Evolutionary conservation across 352 stramenopile species (phyloP).

Genomic region (Phytophthora sojae): DNA sequence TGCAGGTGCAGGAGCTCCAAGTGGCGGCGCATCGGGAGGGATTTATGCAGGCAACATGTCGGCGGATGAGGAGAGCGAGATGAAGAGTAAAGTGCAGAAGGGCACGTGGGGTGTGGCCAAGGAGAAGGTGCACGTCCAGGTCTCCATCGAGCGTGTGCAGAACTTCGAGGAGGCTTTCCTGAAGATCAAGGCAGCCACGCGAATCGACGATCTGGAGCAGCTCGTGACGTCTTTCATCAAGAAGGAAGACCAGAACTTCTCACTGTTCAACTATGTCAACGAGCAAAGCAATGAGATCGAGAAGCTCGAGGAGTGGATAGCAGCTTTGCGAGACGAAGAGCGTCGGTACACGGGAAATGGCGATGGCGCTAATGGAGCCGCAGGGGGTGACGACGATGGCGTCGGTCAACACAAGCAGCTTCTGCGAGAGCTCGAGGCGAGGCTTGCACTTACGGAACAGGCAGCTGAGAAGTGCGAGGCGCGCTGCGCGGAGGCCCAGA

Average conservation of each 20-base stretch:
- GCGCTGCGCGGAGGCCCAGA: conserved; percentile 90
- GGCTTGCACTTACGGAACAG: conserved; percentile 79
- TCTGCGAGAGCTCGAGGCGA: conserved; percentile 88
- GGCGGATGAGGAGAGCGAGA: conserved; percentile 67
- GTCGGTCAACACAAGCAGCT: conserved; percentile 92
- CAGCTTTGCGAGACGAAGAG: conserved; percentile 82
- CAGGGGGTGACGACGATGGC: conserved; percentile 69
- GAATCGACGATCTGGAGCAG: conserved; percentile 93
- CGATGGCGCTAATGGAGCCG: conserved; percentile 48
- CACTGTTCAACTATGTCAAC: conserved; percentile 96
- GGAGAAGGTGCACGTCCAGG: conserved; percentile 90
- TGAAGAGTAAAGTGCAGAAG: conserved; percentile 81
- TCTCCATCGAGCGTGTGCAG: conserved; percentile 91
- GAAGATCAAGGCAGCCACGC: conserved; percentile 94
- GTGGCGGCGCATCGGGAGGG: neutral
- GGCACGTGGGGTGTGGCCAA: conserved; percentile 84
- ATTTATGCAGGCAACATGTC: conserved; percentile 53
- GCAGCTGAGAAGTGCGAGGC: conserved; percentile 91
- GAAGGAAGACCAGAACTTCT: conserved; percentile 98
- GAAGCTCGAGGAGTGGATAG: conserved; percentile 88
- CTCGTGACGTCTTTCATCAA: conserved; percentile 94
- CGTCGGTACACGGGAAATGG: conserved; percentile 85
- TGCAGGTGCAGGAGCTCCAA: conserved; percentile 22
- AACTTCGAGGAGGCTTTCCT: conserved; percentile 97
- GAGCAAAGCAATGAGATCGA: conserved; percentile 95